phyloP scores from a whole-genome alignment of 371 early-diverging fungal species.

The Mortierella sp. region DNA sequence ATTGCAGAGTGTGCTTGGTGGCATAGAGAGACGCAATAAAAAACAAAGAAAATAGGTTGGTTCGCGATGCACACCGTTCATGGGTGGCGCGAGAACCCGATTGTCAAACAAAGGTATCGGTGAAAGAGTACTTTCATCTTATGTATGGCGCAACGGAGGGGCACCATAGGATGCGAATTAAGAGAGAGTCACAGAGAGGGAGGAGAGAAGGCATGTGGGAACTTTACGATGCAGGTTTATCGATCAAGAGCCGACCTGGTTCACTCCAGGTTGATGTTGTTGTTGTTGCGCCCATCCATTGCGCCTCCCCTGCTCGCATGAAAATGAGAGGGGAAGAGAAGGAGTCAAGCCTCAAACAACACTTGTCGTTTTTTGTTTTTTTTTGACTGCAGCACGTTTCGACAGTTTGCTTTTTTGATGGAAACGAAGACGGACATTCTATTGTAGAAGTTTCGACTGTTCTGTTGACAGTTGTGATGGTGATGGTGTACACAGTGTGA shows the following conservation, averaged over 20 bases:
- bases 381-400: neutral
- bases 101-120: neutral
- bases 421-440: neutral
- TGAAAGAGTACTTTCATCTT: neutral
- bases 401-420: neutral
- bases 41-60: neutral
- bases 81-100: neutral
- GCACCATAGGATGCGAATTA: too few relatives aligned
- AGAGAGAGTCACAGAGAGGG: neutral
- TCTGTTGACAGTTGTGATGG: neutral
- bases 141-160: neutral
- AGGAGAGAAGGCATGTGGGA: neutral
- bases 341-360: neutral
- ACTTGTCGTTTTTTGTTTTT: neutral
- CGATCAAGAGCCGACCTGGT: slow-evolving; percentile 4
- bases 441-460: neutral
- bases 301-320: neutral
- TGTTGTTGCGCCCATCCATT: too few relatives aligned
- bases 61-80: neutral
- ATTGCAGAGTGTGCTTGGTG: neutral
- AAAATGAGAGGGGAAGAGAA: too few relatives aligned
- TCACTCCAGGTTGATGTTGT: neutral
- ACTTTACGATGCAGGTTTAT: neutral
- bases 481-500: neutral
- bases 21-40: neutral